Evolutionary conservation across 345 rosid genomes (phyloP).

Genomic region (Corchorus olitorius): DNA sequence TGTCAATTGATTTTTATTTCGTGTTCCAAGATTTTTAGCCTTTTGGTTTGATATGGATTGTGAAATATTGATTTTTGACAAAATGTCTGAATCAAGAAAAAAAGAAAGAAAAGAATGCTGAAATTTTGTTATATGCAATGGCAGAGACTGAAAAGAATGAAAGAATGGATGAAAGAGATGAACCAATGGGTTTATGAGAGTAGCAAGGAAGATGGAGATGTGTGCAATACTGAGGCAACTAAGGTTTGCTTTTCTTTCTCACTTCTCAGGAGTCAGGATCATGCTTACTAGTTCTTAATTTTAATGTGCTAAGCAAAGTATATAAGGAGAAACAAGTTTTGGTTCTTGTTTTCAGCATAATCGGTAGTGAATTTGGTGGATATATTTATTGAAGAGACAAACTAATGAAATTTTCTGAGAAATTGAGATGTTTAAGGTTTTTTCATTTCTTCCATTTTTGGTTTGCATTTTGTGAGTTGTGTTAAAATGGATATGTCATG

Average conservation of each 20-base stretch:
- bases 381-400: not conserved
- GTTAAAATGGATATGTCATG: not conserved
- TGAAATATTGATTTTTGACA: not conserved
- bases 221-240: not conserved
- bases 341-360: not conserved
- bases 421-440: not conserved
- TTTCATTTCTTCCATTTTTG: not conserved
- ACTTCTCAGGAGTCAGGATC: no score
- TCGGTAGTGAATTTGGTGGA: not conserved
- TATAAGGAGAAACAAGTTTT: not conserved
- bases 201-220: conserved; percentile 28
- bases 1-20: not conserved
- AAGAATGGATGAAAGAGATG: conserved; percentile 42
- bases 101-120: not conserved
- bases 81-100: not conserved
- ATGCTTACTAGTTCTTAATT: conserved; percentile 1
- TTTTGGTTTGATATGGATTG: not conserved
- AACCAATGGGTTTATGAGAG: conserved; percentile 34
- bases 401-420: not conserved
- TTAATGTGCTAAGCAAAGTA: not conserved
- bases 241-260: conserved; percentile 15
- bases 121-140: not conserved
- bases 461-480: not conserved
- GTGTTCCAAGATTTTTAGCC: not conserved
- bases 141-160: conserved; percentile 44